Conservation (phyloP, 495 filamentous ascomycete species). For the Articulospora tetracladia region DNA sequence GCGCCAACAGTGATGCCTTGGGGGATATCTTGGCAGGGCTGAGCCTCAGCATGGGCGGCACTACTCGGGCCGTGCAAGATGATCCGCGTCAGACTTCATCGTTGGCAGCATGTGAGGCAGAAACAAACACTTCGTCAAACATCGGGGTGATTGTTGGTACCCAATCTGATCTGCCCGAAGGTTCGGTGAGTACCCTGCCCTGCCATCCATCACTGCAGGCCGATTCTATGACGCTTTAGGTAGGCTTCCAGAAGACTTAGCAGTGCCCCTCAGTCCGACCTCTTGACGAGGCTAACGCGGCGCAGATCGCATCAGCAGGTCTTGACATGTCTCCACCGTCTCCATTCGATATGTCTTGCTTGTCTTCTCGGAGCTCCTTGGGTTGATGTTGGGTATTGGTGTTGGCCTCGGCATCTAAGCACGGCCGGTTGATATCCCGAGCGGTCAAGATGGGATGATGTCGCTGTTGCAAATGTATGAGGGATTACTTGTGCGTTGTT, state of each 20-base stretch:
- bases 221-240: neutral
- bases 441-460: neutral
- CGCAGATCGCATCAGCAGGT: neutral
- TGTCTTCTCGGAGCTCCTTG: neutral
- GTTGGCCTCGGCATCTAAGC: neutral
- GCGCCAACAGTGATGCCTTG: neutral
- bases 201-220: too few species aligned
- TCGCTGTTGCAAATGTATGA: neutral
- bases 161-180: too few species aligned
- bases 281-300: neutral
- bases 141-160: too few species aligned
- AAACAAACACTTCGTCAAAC: too few species aligned
- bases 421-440: neutral
- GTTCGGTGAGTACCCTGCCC: too few species aligned
- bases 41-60: neutral
- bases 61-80: neutral
- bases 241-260: neutral
- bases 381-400: neutral
- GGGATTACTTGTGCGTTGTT: too few species aligned
- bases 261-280: neutral
- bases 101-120: neutral
- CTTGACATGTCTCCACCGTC: neutral
- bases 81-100: neutral
- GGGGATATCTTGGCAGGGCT: neutral
- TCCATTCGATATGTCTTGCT: too few species aligned